Evolutionary conservation across 352 stramenopile species (phyloP).

Genomic region (Phytophthora pluvialis): DNA sequence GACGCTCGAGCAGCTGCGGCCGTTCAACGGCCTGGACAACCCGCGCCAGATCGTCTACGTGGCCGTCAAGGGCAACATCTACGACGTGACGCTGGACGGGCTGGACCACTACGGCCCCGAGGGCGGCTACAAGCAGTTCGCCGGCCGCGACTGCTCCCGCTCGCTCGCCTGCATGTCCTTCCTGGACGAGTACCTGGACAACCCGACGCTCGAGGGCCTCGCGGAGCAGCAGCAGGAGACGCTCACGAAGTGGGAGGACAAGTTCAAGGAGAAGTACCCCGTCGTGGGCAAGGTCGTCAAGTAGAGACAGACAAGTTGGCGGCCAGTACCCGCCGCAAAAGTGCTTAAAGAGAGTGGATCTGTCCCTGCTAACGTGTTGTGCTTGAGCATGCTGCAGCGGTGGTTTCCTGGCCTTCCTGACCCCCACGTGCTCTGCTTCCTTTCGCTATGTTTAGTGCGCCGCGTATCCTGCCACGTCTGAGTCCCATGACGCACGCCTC

Average conservation of each 20-base stretch:
- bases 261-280: slow-evolving; percentile 96
- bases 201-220: slow-evolving; percentile 91
- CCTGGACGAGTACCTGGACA: slow-evolving; percentile 92
- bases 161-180: slow-evolving; percentile 98
- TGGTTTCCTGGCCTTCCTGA: slow-evolving; percentile 5
- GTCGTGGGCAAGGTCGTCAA: slow-evolving; percentile 88
- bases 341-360: slow-evolving; percentile 17
- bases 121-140: slow-evolving; percentile 96
- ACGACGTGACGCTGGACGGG: slow-evolving; percentile 96
- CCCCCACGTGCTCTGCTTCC: background rate
- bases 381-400: background rate
- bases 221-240: slow-evolving; percentile 93
- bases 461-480: slow-evolving; percentile 15
- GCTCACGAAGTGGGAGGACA: slow-evolving; percentile 96
- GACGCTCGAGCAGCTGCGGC: slow-evolving; percentile 86
- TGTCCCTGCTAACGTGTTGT: slow-evolving; percentile 24
- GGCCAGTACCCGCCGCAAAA: slow-evolving; percentile 12
- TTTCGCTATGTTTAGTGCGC: slow-evolving; percentile 33
- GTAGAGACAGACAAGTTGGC: slow-evolving; percentile 28
- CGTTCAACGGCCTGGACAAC: slow-evolving; percentile 82
- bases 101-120: slow-evolving; percentile 93
- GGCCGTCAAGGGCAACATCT: slow-evolving; percentile 94
- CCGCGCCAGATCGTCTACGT: slow-evolving; percentile 95
- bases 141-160: slow-evolving; percentile 94
- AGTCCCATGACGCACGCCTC: background rate